A percentile compares a stretch with the other conserved stretches of the same genome.
Conservation (phyloP, 805 yeast species). For the Zygotorulaspora florentina region DNA sequence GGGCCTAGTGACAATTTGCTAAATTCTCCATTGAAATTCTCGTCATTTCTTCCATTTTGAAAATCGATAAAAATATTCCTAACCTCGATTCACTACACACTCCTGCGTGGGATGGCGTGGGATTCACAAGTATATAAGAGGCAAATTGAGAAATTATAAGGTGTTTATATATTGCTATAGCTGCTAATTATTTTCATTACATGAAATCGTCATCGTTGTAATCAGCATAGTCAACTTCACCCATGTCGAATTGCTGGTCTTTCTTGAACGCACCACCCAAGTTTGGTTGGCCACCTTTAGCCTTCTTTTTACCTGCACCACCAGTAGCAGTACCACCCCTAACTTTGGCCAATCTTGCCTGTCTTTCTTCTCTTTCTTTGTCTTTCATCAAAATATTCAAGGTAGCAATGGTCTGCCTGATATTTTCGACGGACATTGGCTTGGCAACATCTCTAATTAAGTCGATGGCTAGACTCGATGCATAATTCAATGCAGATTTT, state of each 20-base stretch:
- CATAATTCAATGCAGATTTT: slow-evolving; percentile 60
- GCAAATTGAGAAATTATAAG: not conserved
- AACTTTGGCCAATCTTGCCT: slow-evolving; percentile 67
- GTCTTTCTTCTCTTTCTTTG: slow-evolving; percentile 86
- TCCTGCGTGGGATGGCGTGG: slow-evolving; percentile 5
- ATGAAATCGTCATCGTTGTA: slow-evolving; percentile 80
- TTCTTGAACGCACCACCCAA: slow-evolving; percentile 61
- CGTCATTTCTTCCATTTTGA: too few species aligned
- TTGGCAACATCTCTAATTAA: slow-evolving; percentile 77
- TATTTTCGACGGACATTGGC: slow-evolving; percentile 77
- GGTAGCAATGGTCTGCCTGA: slow-evolving; percentile 81
- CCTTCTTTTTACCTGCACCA: slow-evolving; percentile 95
- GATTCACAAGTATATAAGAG: not conserved
- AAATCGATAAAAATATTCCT: too few species aligned
- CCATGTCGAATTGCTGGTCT: slow-evolving; percentile 55
- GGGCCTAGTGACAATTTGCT: too few species aligned
- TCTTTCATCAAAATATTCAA: slow-evolving; percentile 76
- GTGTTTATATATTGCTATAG: not conserved
- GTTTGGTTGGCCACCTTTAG: slow-evolving; percentile 69
- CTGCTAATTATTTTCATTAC: slow-evolving; percentile 38
- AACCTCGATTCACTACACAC: not conserved
- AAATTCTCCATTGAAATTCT: too few species aligned
- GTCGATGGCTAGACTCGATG: slow-evolving; percentile 76
- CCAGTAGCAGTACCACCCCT: slow-evolving; percentile 84
- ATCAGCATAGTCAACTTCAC: slow-evolving; percentile 49